Evolutionary conservation across 2,329 filamentous ascomycete species (phyloP).

Genomic region (Aspergillus hiratsukae): DNA sequence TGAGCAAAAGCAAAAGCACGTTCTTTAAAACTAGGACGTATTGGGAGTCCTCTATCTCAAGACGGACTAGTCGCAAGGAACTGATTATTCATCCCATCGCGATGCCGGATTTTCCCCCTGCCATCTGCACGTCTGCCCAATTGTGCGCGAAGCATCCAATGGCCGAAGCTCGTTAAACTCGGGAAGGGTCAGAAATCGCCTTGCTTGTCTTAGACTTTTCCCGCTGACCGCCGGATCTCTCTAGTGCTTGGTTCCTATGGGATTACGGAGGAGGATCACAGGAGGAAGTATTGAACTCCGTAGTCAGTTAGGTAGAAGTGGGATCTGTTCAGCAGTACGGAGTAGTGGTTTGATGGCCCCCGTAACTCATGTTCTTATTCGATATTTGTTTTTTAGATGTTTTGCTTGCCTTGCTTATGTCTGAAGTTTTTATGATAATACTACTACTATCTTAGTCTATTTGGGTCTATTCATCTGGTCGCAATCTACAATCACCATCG

Average conservation of each 20-base stretch:
- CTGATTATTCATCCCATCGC: slow-evolving; percentile 14
- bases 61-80: not conserved
- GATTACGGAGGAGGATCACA: not conserved
- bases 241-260: slow-evolving; percentile 3
- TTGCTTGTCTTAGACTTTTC: slow-evolving; percentile 27
- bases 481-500: not conserved
- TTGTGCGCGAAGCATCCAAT: slow-evolving; percentile 34
- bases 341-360: not conserved
- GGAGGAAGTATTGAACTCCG: not conserved
- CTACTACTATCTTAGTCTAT: not conserved
- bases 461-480: not conserved
- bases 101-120: slow-evolving; percentile 10
- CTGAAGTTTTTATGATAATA: not conserved
- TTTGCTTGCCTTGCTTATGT: not conserved
- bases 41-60: not conserved
- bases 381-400: not conserved
- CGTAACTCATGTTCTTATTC: not conserved
- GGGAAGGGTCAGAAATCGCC: slow-evolving; percentile 28
- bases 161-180: slow-evolving; percentile 21
- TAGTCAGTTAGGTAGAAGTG: not conserved
- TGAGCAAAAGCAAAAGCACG: not conserved
- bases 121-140: slow-evolving; percentile 32
- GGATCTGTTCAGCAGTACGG: not conserved
- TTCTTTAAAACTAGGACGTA: not conserved
- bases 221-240: slow-evolving; percentile 23